phyloP scores from a whole-genome alignment of 371 early-diverging fungal species.

The Haplosporangium sp. region DNA sequence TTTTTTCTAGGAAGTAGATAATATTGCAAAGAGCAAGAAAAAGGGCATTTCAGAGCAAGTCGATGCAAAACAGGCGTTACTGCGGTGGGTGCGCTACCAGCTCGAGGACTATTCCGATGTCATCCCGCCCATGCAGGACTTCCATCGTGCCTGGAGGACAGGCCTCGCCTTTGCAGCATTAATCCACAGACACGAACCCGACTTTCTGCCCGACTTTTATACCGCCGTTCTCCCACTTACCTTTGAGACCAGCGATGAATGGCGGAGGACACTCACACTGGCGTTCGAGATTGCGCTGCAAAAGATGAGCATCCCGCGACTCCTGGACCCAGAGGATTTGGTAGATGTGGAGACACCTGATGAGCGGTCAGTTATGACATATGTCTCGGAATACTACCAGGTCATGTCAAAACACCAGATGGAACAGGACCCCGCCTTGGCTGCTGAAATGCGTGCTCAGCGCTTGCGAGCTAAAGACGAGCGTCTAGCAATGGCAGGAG shows the following conservation, averaged over 20 bases:
- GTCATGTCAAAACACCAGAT: constrained; percentile 54
- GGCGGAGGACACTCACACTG: constrained; percentile 53
- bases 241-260: constrained; percentile 51
- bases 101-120: constrained; percentile 69
- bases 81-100: constrained; percentile 71
- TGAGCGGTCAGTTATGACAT: constrained; percentile 70
- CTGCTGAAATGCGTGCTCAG: constrained; percentile 21
- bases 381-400: constrained; percentile 64
- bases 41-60: constrained; percentile 52
- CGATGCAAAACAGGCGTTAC: constrained; percentile 63
- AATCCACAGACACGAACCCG: constrained; percentile 73
- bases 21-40: constrained; percentile 35
- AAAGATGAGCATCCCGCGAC: constrained; percentile 58
- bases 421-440: constrained; percentile 41
- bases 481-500: constrained; percentile 47
- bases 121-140: constrained; percentile 67
- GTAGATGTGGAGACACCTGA: constrained; percentile 62
- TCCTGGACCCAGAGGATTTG: constrained; percentile 69
- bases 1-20: constrained; percentile 19
- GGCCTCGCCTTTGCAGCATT: constrained; percentile 74
- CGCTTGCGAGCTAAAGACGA: constrained; percentile 44
- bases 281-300: constrained; percentile 66
- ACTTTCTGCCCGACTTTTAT: constrained; percentile 66
- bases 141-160: constrained; percentile 73
- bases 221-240: constrained; percentile 37